phyloP scores from a whole-genome alignment of 495 filamentous ascomycete genomes.

The Penicillium angulare region DNA sequence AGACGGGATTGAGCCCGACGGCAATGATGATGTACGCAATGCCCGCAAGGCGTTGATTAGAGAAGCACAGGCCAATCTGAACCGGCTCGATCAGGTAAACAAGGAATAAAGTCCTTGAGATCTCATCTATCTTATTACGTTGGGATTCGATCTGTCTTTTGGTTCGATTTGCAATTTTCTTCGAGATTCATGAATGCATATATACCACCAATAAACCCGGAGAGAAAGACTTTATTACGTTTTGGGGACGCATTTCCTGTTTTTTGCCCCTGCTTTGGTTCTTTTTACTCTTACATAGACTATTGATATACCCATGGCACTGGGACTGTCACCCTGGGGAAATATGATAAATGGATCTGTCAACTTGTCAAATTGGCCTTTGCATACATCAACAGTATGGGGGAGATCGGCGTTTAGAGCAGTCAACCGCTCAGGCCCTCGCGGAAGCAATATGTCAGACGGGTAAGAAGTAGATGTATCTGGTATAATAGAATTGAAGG shows the following conservation, averaged over 20 bases:
- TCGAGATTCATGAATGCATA: background rate
- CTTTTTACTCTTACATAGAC: conserved; percentile 16
- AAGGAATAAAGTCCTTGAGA: conserved; percentile 4
- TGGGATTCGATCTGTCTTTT: too few species aligned
- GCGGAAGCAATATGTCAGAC: background rate
- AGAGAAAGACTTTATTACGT: background rate
- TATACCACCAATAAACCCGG: background rate
- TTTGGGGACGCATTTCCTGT: background rate
- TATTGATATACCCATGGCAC: conserved; percentile 6
- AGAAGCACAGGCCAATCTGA: conserved; percentile 66
- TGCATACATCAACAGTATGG: conserved; percentile 2
- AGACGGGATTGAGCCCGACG: conserved; percentile 75
- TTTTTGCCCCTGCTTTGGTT: background rate
- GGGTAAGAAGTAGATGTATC: too few species aligned
- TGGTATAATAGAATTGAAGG: background rate
- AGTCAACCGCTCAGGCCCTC: conserved; percentile 12
- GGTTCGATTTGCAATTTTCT: too few species aligned
- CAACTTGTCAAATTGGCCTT: background rate
- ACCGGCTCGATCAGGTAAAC: conserved; percentile 54
- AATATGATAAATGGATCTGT: conserved; percentile 2
- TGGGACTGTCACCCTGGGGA: background rate
- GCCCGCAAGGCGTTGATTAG: conserved; percentile 73
- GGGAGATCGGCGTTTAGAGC: conserved; percentile 16
- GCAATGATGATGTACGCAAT: conserved; percentile 60
- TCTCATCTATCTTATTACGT: too few species aligned